phyloP scores from a whole-genome alignment of 2,329 filamentous ascomycete genomes.

The Fusarium falciforme region DNA sequence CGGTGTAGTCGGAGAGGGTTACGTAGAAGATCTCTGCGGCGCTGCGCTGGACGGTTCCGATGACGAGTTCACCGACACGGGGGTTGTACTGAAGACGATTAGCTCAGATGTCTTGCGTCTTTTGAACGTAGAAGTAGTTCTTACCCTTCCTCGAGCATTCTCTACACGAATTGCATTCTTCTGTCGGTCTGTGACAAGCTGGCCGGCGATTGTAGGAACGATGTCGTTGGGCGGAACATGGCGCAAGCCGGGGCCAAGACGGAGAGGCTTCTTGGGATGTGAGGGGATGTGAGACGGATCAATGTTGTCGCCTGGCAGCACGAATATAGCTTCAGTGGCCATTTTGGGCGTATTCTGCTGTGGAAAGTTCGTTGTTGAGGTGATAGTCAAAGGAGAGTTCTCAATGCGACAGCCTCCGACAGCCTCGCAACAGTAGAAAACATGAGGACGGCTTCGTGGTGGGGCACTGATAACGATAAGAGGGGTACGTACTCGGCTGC shows the following conservation, averaged over 20 bases:
- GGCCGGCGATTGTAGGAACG: conserved; percentile 74
- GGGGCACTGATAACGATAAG: conserved; percentile 33
- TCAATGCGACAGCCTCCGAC: conserved; percentile 29
- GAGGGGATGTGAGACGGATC: conserved; percentile 74
- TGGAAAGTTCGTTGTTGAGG: neutral
- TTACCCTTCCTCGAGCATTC: conserved; percentile 74
- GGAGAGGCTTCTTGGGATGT: conserved; percentile 76
- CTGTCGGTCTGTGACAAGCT: conserved; percentile 73
- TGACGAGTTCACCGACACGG: conserved; percentile 83
- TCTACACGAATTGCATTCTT: conserved; percentile 87
- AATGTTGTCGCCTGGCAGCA: conserved; percentile 86
- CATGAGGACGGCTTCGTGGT: conserved; percentile 17
- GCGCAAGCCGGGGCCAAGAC: conserved; percentile 85
- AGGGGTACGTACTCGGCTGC: conserved; percentile 30
- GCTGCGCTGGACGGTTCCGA: conserved; percentile 84
- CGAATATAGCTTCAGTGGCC: conserved; percentile 68
- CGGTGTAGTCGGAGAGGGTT: conserved; percentile 73
- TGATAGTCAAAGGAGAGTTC: conserved; percentile 1
- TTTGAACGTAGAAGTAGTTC: conserved; percentile 32
- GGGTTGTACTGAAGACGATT: conserved; percentile 76
- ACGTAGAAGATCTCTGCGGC: conserved; percentile 84
- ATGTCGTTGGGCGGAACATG: conserved; percentile 83
- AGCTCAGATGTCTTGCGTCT: neutral
- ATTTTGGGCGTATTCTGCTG: conserved; percentile 53
- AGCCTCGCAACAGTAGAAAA: conserved; percentile 24